Evolutionary conservation across 2,329 filamentous ascomycete genomes (phyloP), one percentile per base, ranked within the genome.

Genomic region (Fusarium vanettenii): DNA sequence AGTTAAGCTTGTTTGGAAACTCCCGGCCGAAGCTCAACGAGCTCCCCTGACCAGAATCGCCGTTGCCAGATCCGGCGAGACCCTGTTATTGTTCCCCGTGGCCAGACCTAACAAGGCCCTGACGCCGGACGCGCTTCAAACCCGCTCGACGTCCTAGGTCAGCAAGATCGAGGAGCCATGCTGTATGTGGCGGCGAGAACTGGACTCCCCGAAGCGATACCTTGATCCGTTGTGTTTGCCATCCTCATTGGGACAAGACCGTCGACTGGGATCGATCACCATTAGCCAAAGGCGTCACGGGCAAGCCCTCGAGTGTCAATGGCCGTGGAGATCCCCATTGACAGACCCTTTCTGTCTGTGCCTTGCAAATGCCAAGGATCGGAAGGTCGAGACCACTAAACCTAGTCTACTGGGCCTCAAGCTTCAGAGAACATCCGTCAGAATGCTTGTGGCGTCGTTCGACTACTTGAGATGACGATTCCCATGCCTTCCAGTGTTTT

Each of bases 1-100:
- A 20, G 29, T 52, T 20, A 33, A 35, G 27, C 27, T 64, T 43
- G 35, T 6, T 45, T 41, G 22, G 31, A 64, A 56, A 22, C 11
- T 50, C 29, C 20, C 10, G 45, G 25, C 10, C 22, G 25, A 29
- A 43, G 29, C 33, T 25, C 35, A 41, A 18, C 31, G 33, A 22
- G 14, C 10, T 60, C 45, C 25, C 52, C 41, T 61, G 43, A 31
- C 60, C 16, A 16, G 27, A 61, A 29, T 48, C 55, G 29, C 62
- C 61, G 56, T 64, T 62, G 9, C 72, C 60, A 25, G 50, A 70
- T 73, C 72, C 72, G 72, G 72, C 14, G 20, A 64, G 45, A 48
- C 25, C n/a, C 43, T 16, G 43, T 55, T 25, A 43, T 59, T 64
- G 18, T 9, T 29, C 27, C 18, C 50, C 27, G 20, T 60, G 61